phyloP scores from a whole-genome alignment of 768 basidiomycete genomes.

The Boletus barrowsii region DNA sequence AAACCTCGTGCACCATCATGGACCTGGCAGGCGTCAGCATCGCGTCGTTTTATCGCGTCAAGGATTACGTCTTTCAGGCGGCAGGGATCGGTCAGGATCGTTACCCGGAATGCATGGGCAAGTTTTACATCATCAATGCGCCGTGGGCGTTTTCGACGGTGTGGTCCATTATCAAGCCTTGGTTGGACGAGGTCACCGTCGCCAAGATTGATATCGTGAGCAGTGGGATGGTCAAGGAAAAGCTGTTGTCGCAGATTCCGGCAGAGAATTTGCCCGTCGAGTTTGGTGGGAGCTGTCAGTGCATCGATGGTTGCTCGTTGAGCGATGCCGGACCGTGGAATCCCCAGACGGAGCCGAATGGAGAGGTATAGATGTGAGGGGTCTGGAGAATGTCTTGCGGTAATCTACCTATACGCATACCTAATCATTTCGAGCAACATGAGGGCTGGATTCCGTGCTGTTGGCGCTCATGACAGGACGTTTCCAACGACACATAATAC shows the following conservation, averaged over 20 bases:
- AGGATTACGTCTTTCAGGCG: slow-evolving; percentile 82
- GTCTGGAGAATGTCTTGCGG: slow-evolving; percentile 1
- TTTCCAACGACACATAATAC: no score
- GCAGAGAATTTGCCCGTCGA: slow-evolving; percentile 80
- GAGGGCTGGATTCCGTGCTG: slow-evolving; percentile 7
- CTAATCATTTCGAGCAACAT: slow-evolving; percentile 26
- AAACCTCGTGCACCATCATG: slow-evolving; percentile 97
- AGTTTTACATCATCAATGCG: slow-evolving; percentile 98
- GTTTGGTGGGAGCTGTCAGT: slow-evolving; percentile 81
- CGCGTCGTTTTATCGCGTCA: slow-evolving; percentile 83
- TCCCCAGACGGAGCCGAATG: slow-evolving; percentile 15
- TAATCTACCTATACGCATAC: slow-evolving; percentile 32
- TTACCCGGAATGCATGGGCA: slow-evolving; percentile 95
- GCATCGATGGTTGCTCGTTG: slow-evolving; percentile 77
- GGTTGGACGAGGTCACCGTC: slow-evolving; percentile 94
- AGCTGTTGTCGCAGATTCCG: slow-evolving; percentile 78
- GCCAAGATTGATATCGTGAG: slow-evolving; percentile 91
- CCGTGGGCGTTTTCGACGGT: slow-evolving; percentile 90
- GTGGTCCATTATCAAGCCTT: slow-evolving; percentile 86
- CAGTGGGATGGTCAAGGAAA: slow-evolving; percentile 60
- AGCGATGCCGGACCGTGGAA: slow-evolving; percentile 95
- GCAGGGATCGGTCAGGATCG: slow-evolving; percentile 81
- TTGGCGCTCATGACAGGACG: not conserved
- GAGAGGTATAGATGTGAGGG: slow-evolving; percentile 19
- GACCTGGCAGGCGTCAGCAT: slow-evolving; percentile 75